Evolutionary conservation across 1,284 basidiomycete species (phyloP), one percentile per base, ranked within the genome.

Genomic region (Amylostereum areolatum): DNA sequence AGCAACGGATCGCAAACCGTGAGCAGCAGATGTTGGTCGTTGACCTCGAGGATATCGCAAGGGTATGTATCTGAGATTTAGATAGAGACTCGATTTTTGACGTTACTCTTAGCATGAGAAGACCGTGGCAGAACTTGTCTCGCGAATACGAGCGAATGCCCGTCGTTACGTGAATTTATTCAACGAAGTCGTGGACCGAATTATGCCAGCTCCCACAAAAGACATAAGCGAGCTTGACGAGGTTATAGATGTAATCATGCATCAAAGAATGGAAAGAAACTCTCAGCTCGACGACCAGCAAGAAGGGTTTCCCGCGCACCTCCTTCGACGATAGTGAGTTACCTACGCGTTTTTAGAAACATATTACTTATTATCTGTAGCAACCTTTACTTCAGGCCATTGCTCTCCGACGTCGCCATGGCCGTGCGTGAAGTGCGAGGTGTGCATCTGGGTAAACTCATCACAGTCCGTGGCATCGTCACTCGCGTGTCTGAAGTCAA

Each of bases 401-500:
- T 92, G 35, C 77, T 77, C 41, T 83, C 77, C 27, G 84, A 86
- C 55, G 66, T 80, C 9, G 76, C 85, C 12, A 78, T 97, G 63
- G 94, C 96, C 28, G 97, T 99, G 11, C 86, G 97, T 39, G 83
- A 93, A 43, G 92, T 99, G 33, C 86, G 85, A 53, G 92, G 94
- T 25, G 65, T 72, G 11, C 86, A 95, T 59, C 78, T 99, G 25
- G 97, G 97, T 46, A 86, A 84, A 59, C 77, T 99, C 53, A 95
- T 99, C 65, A 97, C 93, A 24, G 89, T 97, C 53, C 89, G 96
- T 41, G 97, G 96, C 45, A 98, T 99, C 60, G 94, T 99, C 46
- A 99, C 95, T 18, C 92, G 97, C 49, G 94, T 99, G 3, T 97
- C 93, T 6, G 97, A 99, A 75, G 97, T 99, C 64, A 99, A 99